Base-by-base conservation (phyloP, 2,329 filamentous ascomycete species). In the Alternaria brassicae region DNA sequence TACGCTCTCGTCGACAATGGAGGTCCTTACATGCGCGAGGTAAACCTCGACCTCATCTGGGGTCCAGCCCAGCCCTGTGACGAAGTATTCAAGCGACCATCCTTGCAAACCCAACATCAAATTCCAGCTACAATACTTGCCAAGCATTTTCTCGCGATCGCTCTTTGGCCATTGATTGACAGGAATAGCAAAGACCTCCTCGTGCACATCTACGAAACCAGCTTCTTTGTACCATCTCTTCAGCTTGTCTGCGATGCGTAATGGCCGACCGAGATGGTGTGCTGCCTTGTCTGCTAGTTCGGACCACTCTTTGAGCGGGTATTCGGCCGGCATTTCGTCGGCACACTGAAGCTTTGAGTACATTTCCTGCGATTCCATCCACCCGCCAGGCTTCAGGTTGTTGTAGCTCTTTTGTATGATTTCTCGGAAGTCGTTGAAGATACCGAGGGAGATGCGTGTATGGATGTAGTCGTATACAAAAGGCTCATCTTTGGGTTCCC, bases 391-490 rank as follows among this genome's bases (percentile, higher is more conserved):
- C 62, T 83, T 83, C 19, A 87, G 74, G 58, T 86, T 82, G 53
- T 76, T 75, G 61, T 77, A 85, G 0, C 82, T 74, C 57, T 86
- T 84, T 12, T 73, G 72, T 59, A 89, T 82, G 7, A 90, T 76
- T 10, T 81, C 75, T 19, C 80, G 78, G 78, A 87, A 90, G 64
- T 87, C 82, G 1, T 79, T 74, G 62, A 89, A 83, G 47, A 83
- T 81, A 19, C 88, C 88, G 2, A 81, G 79, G 76, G 90, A 81
- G 66, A 86, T 79, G 42, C 85, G 82, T 2, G 85, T 82, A 73
- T 89, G 87, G 57, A 90, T 82, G 59, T 84, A 84, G 73, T 89
- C 86, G 67, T 88, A 82, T 63, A 78, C 7, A 10, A 19, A 47
- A 8, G 28, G 13, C 7, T 48, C 68, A 10, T 68, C 58, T 21